Conservation (phyloP, 768 basidiomycete species). For the Hericium erinaceus region DNA sequence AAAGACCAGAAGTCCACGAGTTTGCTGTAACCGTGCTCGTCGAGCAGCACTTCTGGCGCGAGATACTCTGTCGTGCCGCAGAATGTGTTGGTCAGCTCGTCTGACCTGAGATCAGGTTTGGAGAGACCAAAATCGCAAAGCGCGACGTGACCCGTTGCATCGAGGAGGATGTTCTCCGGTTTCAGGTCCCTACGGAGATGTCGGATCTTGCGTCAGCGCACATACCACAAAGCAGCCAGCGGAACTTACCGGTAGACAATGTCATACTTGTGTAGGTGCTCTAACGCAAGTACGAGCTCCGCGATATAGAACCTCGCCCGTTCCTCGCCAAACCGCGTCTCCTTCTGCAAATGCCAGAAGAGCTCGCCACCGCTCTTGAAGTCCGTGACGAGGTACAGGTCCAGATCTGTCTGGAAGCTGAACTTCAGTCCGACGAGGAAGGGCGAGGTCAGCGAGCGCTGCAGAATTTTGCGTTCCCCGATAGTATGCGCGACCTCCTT, state of each 20-base stretch:
- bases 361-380: conserved; percentile 98
- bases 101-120: conserved; percentile 87
- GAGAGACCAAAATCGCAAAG: conserved; percentile 98
- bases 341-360: conserved; percentile 96
- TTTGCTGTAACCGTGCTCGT: conserved; percentile 97
- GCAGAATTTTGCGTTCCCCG: conserved; percentile 97
- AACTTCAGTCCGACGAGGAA: conserved; percentile 99
- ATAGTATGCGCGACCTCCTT: conserved; percentile 99
- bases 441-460: conserved; percentile 84
- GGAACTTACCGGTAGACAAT: conserved; percentile 82
- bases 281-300: conserved; percentile 88
- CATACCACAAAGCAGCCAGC: conserved; percentile 10
- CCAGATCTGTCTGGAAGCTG: conserved; percentile 91
- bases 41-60: conserved; percentile 95
- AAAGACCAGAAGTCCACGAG: conserved; percentile 98
- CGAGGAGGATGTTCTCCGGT: conserved; percentile 96
- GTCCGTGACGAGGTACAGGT: conserved; percentile 95
- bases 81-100: conserved; percentile 97
- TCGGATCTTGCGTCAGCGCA: not conserved
- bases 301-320: conserved; percentile 94
- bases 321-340: conserved; percentile 89
- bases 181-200: conserved; percentile 68
- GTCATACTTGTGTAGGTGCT: conserved; percentile 95
- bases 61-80: conserved; percentile 99
- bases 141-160: conserved; percentile 97